Evolutionary conservation across 2,329 filamentous ascomycete species (phyloP), one percentile per base, ranked within the genome.

Genomic region (Colletotrichum gigasporum): DNA sequence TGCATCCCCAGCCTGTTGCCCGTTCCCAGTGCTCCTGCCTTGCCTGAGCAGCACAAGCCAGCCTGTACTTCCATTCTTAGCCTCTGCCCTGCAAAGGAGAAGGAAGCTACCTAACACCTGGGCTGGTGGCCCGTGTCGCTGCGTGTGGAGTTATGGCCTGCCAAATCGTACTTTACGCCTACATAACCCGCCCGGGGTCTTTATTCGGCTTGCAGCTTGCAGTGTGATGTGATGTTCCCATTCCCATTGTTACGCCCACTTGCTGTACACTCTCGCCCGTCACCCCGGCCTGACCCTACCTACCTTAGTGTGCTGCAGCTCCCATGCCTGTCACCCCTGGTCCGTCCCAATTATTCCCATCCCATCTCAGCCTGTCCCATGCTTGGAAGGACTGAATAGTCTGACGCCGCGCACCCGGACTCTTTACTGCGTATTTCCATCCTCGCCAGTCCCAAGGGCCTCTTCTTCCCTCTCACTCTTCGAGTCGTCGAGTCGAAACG

Each of bases 131-230:
- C 56, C 26, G 52, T 50, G 52, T 50, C 26, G 42, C 50, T 42
- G 28, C 54, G 51, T 30, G 45, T 26, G 55, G 37, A 52, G 39
- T 47, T 47, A 28, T n/a, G 11, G 8, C 14, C 14, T 5, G 22
- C 52, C 24, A 32, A 45, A 61, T 24, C 39, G 34, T 61, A n/a
- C n/a, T n/a, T n/a, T n/a, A n/a, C n/a, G n/a, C n/a, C n/a, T n/a
- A 57, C 18, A 41, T 50, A 79, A 80, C 24, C 75, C 84, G 4
- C 80, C 77, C 2, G 42, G 52, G 20, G 28, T 35, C 35, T 44
- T 35, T 22, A 34, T 34, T 48, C 44, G 11, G 26, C 34, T 45
- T 50, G 20, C 20, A 10, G 24, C 16, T 48, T 20, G n/a, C 9
- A 18, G 26, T 45, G 11, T 20, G n/a, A 12, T 24, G 44, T 30